These are phyloP conservation scores for Verbascum thapsus DNA, from an alignment of 257 asterid genomes.

Conservation along the genomic window DNA sequence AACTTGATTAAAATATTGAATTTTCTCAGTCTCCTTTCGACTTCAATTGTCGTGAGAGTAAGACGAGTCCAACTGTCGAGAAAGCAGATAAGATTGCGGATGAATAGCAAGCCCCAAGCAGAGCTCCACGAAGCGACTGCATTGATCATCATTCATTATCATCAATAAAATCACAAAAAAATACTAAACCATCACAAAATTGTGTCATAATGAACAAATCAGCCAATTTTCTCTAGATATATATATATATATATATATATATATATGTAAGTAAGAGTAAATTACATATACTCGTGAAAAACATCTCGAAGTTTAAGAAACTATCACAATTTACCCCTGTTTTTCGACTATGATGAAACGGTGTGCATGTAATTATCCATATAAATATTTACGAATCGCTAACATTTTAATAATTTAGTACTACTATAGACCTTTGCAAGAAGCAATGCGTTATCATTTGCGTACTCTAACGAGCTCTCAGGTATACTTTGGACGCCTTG, in stretches of 20 bases:
- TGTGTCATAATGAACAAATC: too few species aligned
- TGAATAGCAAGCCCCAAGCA: conserved; percentile 59
- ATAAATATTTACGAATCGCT: too few species aligned
- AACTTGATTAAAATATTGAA: background rate
- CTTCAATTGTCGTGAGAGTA: conserved; percentile 67
- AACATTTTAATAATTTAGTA: too few species aligned
- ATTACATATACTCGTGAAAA: too few species aligned
- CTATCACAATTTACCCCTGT: too few species aligned
- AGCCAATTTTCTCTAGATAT: too few species aligned
- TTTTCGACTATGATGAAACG: too few species aligned
- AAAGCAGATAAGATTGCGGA: conserved; percentile 65
- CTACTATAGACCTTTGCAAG: conserved; percentile 64
- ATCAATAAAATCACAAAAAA: background rate
- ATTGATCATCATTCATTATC: conserved; percentile 17
- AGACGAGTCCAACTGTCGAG: conserved; percentile 62
- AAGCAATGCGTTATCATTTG: conserved; percentile 83
- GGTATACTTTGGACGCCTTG: conserved; percentile 74
- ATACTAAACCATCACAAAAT: background rate
- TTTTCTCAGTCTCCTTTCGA: conserved; percentile 54
- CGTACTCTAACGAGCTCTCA: conserved; percentile 82
- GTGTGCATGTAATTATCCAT: too few species aligned
- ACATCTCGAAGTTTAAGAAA: too few species aligned
- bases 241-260: too few species aligned
- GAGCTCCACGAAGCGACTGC: conserved; percentile 83
- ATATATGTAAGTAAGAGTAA: too few species aligned